Evolutionary conservation across 2,329 filamentous ascomycete genomes (phyloP), one percentile per base, ranked within the genome.

Genomic region (Colletotrichum chlorophyti): DNA sequence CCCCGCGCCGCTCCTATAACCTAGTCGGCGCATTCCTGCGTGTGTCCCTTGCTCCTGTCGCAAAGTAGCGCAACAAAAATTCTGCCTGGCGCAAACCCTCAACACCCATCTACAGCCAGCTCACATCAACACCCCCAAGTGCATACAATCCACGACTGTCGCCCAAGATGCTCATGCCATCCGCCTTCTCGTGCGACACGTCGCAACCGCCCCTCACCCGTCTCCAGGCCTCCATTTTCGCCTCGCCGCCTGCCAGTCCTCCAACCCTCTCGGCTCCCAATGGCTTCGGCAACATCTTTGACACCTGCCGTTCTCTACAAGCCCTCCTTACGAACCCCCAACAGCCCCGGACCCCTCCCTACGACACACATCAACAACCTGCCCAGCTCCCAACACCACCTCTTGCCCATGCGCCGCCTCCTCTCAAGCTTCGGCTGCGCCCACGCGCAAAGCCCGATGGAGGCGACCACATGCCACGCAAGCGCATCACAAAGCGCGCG

Each of bases 281-380:
- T 48, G 73, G 81, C 17, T 73, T 86, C 64, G 77, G 76, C 68
- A 83, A 82, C 71, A 79, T 88, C 66, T 81, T 85, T 70, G 79
- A 75, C 60, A 83, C 84, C 42, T 88, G 85, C 69, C 84, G 83
- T 69, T 83, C 81, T 5, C 79, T 88, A 1, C 85, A 88, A 66
- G 81, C 81, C 3, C 82, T 87, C 66, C 78, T 87, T 59, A 72
- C 78, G 23, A 65, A 75, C 4, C 74, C 79, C 12, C 55, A 64
- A 66, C 17, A 65, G 65, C 17, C 65, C 58, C 61, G 62, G 34
- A 58, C 53, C 53, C 40, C 68, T 37, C 62, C 69, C 27, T 70
- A 78, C 14, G 75, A 78, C 40, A 77, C 77, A 26, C 58, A 50
- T 23, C 58, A 58, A 29, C 34, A 55, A 4, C 41, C 53, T 15